Evolutionary conservation across 495 filamentous ascomycete species (phyloP), one percentile per base, ranked within the genome.

Genomic region (Penicillium bovifimosum): DNA sequence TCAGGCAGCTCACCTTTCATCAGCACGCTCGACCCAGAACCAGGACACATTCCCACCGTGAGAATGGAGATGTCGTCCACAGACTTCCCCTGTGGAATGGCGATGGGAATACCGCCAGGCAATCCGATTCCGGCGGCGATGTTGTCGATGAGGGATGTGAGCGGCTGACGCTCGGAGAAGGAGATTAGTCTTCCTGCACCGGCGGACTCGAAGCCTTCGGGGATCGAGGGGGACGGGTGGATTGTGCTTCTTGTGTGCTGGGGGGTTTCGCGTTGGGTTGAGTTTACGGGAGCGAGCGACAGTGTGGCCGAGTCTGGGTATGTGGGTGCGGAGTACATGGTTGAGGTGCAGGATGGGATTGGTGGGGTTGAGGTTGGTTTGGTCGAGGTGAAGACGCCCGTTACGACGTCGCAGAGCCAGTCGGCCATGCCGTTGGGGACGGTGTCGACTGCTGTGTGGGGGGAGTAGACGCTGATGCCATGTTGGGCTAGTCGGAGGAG

Each of bases 401-500:
- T 86, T 42, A 90, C 79, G 24, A 95, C 87, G 68, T 96, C 87
- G 43, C 87, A 91, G 16, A 98, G 86, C 93, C 93, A 98, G 72
- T 96, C 90, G 52, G 88, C 91, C 53, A 97, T 79, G 18, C 93
- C 93, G 13, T 85, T 87, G 6, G 85, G 83, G 0, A 87, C 87
- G 24, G 91, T 90, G 71, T 98, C 93, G 46, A 96, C 81, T 2
- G 93, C 91, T 0, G 92, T 97, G 63, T 98, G 93, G 0, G 93
- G 93, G 46, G 85, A 90, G 73, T 98, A 98, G 52, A 97, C 90
- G 59, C 89, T 91, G 57, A 96, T 91, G 14, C 95, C 91, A 71
- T 88, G 82, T 35, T 87, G 85, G n/a, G 85, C 86, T 3, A 98
- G 78, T 41, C 86, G 81, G 6, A 98, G 76, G 41, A 97, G 79